A percentile compares a stretch with the other conserved stretches of the same genome.
phyloP scores from a whole-genome alignment of 2,329 filamentous ascomycete genomes.

The Aspergillus hiratsukae region DNA sequence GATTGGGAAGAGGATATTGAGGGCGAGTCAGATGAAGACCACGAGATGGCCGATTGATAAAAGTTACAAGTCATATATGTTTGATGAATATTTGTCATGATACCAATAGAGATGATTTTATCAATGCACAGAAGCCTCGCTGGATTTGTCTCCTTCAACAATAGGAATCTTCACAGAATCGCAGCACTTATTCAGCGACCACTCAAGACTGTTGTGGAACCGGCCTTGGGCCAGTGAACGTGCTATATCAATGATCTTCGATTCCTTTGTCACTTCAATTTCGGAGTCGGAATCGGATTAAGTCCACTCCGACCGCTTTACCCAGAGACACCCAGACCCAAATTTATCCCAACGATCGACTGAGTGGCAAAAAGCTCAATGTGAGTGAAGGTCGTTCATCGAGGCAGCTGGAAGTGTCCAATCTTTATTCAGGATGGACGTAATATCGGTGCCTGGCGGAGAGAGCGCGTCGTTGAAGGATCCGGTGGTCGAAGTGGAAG shows the following conservation, averaged over 20 bases:
- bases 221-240: no score
- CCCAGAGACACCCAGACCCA: constrained; percentile 22
- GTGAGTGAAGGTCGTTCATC: constrained; percentile 25
- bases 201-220: neutral
- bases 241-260: neutral
- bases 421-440: constrained; percentile 36
- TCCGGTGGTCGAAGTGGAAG: constrained; percentile 34
- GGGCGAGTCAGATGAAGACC: constrained; percentile 48
- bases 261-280: constrained; percentile 2
- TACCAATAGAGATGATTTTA: constrained; percentile 25
- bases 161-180: neutral
- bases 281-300: constrained; percentile 26
- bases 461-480: constrained; percentile 31
- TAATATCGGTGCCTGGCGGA: constrained; percentile 31
- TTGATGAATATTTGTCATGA: constrained; percentile 24
- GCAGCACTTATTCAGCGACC: neutral
- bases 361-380: constrained; percentile 28
- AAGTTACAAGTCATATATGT: constrained; percentile 18
- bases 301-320: constrained; percentile 22
- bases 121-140: neutral
- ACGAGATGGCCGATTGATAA: constrained; percentile 53
- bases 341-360: constrained; percentile 21
- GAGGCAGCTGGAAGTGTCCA: constrained; percentile 30
- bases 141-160: neutral
- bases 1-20: constrained; percentile 53